A percentile compares a stretch with the other conserved stretches of the same genome.
Evolutionary conservation across 2,329 filamentous ascomycete species (phyloP).

Genomic region (Coniosporium tulheliwenetii): DNA sequence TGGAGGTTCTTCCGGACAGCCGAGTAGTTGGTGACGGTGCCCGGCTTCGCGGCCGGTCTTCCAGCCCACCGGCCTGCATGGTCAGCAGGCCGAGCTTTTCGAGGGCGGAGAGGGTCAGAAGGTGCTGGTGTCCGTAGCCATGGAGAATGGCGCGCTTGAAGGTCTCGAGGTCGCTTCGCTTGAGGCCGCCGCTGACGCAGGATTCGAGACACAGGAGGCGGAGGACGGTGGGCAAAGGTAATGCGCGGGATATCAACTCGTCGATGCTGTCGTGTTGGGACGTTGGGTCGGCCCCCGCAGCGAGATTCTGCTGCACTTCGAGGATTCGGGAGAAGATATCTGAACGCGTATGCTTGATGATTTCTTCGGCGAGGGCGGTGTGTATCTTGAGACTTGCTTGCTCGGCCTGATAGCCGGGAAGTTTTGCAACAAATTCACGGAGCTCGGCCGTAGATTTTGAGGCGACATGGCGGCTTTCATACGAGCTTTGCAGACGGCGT

Average conservation of each 20-base stretch:
- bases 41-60: not conserved
- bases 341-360: conserved; percentile 80
- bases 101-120: conserved; percentile 74
- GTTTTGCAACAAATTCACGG: conserved; percentile 84
- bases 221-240: conserved; percentile 65
- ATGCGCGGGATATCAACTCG: conserved; percentile 81
- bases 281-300: conserved; percentile 74
- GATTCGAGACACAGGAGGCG: conserved; percentile 84
- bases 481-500: conserved; percentile 69
- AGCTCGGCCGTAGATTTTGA: conserved; percentile 83
- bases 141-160: conserved; percentile 82
- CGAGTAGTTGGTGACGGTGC: conserved; percentile 58
- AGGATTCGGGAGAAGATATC: conserved; percentile 78
- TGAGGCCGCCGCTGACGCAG: conserved; percentile 75
- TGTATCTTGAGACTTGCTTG: conserved; percentile 87
- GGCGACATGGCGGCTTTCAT: conserved; percentile 65
- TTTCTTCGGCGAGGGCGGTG: conserved; percentile 83
- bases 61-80: conserved; percentile 37
- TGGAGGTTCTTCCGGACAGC: conserved; percentile 73
- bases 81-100: conserved; percentile 82
- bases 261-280: conserved; percentile 84
- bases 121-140: conserved; percentile 88
- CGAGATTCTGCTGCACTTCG: conserved; percentile 91
- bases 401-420: conserved; percentile 84
- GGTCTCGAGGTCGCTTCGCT: conserved; percentile 72